Conservation (phyloP, 495 filamentous ascomycete species). For the Talaromyces ruber region DNA sequence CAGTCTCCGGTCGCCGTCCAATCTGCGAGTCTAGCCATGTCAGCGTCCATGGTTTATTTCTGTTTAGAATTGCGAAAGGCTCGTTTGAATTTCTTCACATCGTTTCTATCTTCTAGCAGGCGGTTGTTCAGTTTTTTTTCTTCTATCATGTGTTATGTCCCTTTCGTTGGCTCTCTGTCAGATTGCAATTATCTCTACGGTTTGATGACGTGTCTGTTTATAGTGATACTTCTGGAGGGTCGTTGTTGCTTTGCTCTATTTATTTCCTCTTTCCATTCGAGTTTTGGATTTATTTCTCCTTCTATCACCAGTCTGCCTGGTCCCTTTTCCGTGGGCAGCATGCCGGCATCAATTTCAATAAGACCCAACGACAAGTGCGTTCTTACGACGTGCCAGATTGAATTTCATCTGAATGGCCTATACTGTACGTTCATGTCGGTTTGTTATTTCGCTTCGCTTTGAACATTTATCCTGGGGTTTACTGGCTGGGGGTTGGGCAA, state of each 20-base stretch:
- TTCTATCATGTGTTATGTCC: slow-evolving; percentile 14
- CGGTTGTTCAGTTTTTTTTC: slow-evolving; percentile 21
- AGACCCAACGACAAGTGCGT: neutral
- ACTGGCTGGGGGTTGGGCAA: slow-evolving; percentile 21
- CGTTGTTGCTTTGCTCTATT: slow-evolving; percentile 3
- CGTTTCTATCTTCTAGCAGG: slow-evolving; percentile 22
- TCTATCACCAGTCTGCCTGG: slow-evolving; percentile 10
- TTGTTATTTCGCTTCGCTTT: neutral
- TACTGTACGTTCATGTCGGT: neutral
- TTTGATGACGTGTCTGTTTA: slow-evolving; percentile 14
- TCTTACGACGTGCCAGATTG: neutral
- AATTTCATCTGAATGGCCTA: neutral
- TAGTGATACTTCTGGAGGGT: slow-evolving; percentile 13
- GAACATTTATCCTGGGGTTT: slow-evolving; percentile 13
- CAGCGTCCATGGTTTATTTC: neutral
- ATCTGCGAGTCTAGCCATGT: neutral
- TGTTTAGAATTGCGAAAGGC: neutral
- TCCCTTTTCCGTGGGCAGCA: slow-evolving; percentile 7
- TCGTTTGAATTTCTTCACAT: neutral
- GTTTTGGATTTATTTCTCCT: slow-evolving; percentile 10
- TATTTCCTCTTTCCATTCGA: slow-evolving; percentile 7
- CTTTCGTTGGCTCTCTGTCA: neutral
- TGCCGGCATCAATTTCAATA: neutral
- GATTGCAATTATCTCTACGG: slow-evolving; percentile 6
- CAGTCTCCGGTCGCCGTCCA: neutral